phyloP scores from a whole-genome alignment of 768 basidiomycete genomes.

The Boletales sp. region DNA sequence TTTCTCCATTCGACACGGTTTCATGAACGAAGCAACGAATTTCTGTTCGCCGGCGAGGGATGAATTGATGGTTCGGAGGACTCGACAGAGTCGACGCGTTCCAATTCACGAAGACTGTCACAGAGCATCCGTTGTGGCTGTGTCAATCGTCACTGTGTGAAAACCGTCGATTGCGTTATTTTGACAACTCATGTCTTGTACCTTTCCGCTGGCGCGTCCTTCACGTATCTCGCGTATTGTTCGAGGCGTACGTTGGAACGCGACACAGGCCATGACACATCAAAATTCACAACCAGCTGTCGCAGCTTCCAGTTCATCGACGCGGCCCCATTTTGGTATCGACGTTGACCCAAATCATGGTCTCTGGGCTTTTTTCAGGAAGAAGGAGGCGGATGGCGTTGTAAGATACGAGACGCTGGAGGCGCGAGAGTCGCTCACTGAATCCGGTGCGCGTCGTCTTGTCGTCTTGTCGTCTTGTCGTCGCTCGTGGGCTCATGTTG shows the following conservation, averaged over 20 bases:
- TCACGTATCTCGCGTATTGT: constrained; percentile 13
- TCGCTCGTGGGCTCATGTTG: constrained; percentile 1
- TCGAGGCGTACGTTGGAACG: constrained; percentile 17
- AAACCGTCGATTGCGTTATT: too few relatives aligned
- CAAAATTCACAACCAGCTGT: background rate
- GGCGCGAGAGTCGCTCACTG: constrained; percentile 26
- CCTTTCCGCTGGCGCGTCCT: constrained; percentile 19
- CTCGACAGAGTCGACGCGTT: too few relatives aligned
- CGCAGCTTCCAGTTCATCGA: constrained; percentile 22
- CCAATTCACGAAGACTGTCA: too few relatives aligned
- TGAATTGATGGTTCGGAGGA: too few relatives aligned
- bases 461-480: background rate
- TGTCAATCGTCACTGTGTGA: constrained; percentile 1
- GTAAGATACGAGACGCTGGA: constrained; percentile 52
- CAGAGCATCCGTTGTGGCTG: too few relatives aligned
- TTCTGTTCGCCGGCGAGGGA: too few relatives aligned
- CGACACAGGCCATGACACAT: constrained; percentile 11
- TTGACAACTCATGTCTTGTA: constrained; percentile 15
- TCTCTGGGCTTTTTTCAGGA: constrained; percentile 73
- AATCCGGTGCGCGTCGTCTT: constrained; percentile 32
- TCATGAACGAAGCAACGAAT: too few relatives aligned
- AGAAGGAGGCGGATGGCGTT: constrained; percentile 48
- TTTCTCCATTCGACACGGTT: too few relatives aligned
- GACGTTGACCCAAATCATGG: constrained; percentile 62
- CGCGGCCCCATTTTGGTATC: constrained; percentile 43